Evolutionary conservation across 2,329 filamentous ascomycete genomes (phyloP).

Genomic region (Verruconis gallopava): DNA sequence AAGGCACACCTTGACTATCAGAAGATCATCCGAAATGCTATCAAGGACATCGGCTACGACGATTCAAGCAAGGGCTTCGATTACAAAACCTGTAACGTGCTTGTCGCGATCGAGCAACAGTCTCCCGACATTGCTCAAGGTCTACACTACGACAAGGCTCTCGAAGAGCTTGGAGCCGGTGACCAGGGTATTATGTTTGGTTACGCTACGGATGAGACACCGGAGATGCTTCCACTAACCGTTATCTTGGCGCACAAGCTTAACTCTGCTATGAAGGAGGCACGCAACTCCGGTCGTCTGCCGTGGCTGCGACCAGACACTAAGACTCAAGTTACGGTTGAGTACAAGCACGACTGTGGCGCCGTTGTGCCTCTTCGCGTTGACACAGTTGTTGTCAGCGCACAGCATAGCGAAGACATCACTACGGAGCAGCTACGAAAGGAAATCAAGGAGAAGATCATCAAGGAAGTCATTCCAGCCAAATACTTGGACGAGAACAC

Average conservation of each 20-base stretch:
- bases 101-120: slow-evolving; percentile 98
- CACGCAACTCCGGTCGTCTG: slow-evolving; percentile 73
- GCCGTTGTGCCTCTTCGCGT: slow-evolving; percentile 86
- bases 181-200: slow-evolving; percentile 99
- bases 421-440: slow-evolving; percentile 84
- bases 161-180: slow-evolving; percentile 96
- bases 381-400: slow-evolving; percentile 92
- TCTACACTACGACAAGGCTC: slow-evolving; percentile 93
- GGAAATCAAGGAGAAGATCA: slow-evolving; percentile 94
- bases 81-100: slow-evolving; percentile 99
- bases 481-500: slow-evolving; percentile 88
- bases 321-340: slow-evolving; percentile 98
- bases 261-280: slow-evolving; percentile 84
- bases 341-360: slow-evolving; percentile 94
- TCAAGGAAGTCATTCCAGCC: slow-evolving; percentile 85
- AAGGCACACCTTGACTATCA: slow-evolving; percentile 95
- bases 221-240: slow-evolving; percentile 90
- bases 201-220: slow-evolving; percentile 98
- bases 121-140: slow-evolving; percentile 98
- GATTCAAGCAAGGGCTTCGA: slow-evolving; percentile 96
- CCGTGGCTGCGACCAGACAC: slow-evolving; percentile 96
- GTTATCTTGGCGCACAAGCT: slow-evolving; percentile 92
- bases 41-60: slow-evolving; percentile 99
- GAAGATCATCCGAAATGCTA: slow-evolving; percentile 82
- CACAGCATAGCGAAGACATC: slow-evolving; percentile 83